Conservation (phyloP, 805 yeast species). For the Candida qinlingensis region DNA sequence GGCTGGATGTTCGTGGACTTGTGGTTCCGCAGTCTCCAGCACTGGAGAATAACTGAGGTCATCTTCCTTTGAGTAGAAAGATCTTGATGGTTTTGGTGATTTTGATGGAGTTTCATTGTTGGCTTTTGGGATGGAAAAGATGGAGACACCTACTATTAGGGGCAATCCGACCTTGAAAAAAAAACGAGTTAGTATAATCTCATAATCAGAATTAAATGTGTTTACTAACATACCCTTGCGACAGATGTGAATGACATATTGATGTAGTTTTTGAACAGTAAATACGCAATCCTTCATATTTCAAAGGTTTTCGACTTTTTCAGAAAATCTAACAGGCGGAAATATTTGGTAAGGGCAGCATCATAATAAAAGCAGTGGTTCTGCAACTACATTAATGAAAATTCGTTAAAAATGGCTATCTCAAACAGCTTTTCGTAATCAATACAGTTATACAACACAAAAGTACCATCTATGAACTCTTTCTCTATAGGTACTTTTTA, state of each 20-base stretch:
- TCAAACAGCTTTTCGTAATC: constrained; percentile 2
- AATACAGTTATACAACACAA: neutral
- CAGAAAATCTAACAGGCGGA: too few relatives aligned
- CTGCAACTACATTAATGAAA: neutral
- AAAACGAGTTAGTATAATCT: neutral
- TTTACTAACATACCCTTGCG: neutral
- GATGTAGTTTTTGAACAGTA: neutral
- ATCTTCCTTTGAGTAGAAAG: constrained; percentile 20
- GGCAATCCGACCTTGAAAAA: constrained; percentile 17
- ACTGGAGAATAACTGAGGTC: constrained; percentile 8
- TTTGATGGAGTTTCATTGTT: constrained; percentile 23
- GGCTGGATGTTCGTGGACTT: constrained; percentile 1
- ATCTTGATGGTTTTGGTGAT: constrained; percentile 18
- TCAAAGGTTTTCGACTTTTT: too few relatives aligned
- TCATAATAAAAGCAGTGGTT: too few relatives aligned
- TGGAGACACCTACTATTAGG: constrained; percentile 14
- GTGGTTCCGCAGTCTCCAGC: constrained; percentile 1
- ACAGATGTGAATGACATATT: neutral
- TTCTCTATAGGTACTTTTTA: constrained; percentile 24
- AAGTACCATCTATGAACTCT: neutral
- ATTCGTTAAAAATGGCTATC: neutral
- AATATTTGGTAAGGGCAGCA: too few relatives aligned
- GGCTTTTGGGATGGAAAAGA: constrained; percentile 34
- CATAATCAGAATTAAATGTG: too few relatives aligned
- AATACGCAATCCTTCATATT: neutral